Evolutionary conservation across 2,329 filamentous ascomycete genomes (phyloP), one percentile per base, ranked within the genome.

Genomic region (Penicillium sp.): DNA sequence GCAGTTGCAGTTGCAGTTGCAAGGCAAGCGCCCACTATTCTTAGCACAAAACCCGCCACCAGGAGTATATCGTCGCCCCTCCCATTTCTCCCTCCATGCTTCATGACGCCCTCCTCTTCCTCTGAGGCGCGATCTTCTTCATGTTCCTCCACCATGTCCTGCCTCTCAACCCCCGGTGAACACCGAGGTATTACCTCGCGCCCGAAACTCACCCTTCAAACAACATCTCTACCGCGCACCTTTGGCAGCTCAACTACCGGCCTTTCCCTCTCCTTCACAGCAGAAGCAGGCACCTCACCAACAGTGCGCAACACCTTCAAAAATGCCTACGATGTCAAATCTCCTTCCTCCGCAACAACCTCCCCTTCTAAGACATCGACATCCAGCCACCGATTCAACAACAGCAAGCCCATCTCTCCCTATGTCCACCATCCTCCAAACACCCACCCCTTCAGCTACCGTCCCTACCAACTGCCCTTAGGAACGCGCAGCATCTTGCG

Each of bases 121-220:
- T 28, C 46, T 37, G 51, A 54, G 16, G n/a, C 28, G 28, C 18
- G 41, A 32, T 41, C 40, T 42, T 27, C 40, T 47, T 39, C 45
- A 39, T 41, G 36, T 41, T 45, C 42, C 32, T 31, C 40, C 39
- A 48, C 42, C 22, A 57, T 60, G 57, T 59, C 52, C 44, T 54
- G 55, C 48, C 42, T 59, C 3, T 52, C 57, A 8, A 37, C 50
- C 22, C 40, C 54, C 22, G 50, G 54, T 46, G 49, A 49, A 47
- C 31, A 51, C 47, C 35, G 44, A 40, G 49, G 55, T 14, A 52
- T 59, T 27, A 52, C 59, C 28, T 68, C 69, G 42, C 69, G 78
- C 49, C 81, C 81, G 1, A 82, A 81, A 64, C 72, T 84, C 41
- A 79, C 78, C 31, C 71, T 84, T 42, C 78, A 84, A 67, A 84